phyloP scores from a whole-genome alignment of 257 asterid species.

The Cinchona pubescens region DNA sequence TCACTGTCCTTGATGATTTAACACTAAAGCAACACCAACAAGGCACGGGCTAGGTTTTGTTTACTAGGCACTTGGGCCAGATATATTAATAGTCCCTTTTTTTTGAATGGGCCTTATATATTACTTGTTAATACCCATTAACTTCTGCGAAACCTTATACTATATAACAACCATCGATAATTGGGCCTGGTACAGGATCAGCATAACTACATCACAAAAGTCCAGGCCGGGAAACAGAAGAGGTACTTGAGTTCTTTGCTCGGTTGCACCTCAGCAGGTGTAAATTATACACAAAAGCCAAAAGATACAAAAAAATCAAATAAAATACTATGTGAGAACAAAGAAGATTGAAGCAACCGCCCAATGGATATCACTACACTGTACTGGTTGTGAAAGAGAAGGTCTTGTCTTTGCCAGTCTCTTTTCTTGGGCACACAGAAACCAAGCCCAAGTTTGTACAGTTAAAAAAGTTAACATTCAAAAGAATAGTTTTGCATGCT shows the following conservation, averaged over 20 bases:
- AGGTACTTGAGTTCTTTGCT: not conserved
- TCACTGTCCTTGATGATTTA: too few species aligned
- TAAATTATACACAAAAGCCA: not conserved
- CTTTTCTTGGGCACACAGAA: conserved; percentile 31
- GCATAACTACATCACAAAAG: too few species aligned
- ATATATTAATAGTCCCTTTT: not conserved
- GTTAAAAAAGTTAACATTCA: conserved; percentile 43
- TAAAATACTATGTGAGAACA: not conserved
- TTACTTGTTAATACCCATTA: not conserved
- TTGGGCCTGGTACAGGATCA: not conserved
- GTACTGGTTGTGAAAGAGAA: conserved; percentile 24
- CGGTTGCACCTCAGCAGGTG: not conserved
- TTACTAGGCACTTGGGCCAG: not conserved
- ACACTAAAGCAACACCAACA: not conserved
- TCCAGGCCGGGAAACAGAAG: too few species aligned
- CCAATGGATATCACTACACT: conserved; percentile 25
- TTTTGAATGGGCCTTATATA: too few species aligned
- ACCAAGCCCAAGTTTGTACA: conserved; percentile 37
- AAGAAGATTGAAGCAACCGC: conserved; percentile 8
- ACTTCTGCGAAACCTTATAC: not conserved
- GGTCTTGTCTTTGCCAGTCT: conserved; percentile 19
- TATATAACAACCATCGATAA: not conserved
- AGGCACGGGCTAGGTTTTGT: not conserved
- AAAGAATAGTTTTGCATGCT: conserved; percentile 41
- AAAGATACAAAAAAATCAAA: not conserved